These are phyloP conservation scores for Sporormia fimetaria DNA, from an alignment of 495 filamentous ascomycete genomes.

Conservation along the genomic window DNA sequence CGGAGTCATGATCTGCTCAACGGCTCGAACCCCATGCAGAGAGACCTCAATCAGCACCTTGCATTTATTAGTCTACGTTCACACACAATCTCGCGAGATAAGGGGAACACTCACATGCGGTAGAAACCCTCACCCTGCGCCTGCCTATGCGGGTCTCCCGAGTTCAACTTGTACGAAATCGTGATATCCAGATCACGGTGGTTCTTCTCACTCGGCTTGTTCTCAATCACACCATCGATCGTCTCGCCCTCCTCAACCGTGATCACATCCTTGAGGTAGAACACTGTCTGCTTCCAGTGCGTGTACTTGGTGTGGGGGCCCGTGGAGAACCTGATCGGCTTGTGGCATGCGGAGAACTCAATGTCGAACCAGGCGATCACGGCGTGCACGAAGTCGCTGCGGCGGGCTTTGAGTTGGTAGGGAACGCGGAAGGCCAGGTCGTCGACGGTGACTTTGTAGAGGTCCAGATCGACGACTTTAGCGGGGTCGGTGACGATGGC, in stretches of 20 bases:
- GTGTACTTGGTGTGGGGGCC: slow-evolving; percentile 41
- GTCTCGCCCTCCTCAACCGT: slow-evolving; percentile 36
- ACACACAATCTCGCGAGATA: too few relatives aligned
- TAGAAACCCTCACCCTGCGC: slow-evolving; percentile 66
- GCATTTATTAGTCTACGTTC: too few relatives aligned
- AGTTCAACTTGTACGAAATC: slow-evolving; percentile 70
- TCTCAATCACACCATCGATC: slow-evolving; percentile 59
- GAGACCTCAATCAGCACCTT: too few relatives aligned
- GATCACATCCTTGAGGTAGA: slow-evolving; percentile 36
- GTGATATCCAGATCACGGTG: slow-evolving; percentile 87
- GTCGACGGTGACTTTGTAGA: slow-evolving; percentile 61
- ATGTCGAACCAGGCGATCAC: slow-evolving; percentile 98
- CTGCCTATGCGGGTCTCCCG: slow-evolving; percentile 53
- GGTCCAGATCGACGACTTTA: slow-evolving; percentile 63
- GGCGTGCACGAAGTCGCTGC: slow-evolving; percentile 86
- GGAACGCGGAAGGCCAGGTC: slow-evolving; percentile 67
- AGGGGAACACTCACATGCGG: too few relatives aligned
- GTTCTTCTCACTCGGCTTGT: slow-evolving; percentile 88
- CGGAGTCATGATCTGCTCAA: too few relatives aligned
- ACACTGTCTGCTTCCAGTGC: slow-evolving; percentile 42
- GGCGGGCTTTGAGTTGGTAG: slow-evolving; percentile 59
- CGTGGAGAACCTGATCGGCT: slow-evolving; percentile 38
- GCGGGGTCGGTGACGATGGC: slow-evolving; percentile 70
- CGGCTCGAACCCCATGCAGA: too few relatives aligned
- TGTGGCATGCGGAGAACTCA: slow-evolving; percentile 83